Evolutionary conservation across 306 rosid species (phyloP).

Genomic region (Cyclanthera cordifolia): DNA sequence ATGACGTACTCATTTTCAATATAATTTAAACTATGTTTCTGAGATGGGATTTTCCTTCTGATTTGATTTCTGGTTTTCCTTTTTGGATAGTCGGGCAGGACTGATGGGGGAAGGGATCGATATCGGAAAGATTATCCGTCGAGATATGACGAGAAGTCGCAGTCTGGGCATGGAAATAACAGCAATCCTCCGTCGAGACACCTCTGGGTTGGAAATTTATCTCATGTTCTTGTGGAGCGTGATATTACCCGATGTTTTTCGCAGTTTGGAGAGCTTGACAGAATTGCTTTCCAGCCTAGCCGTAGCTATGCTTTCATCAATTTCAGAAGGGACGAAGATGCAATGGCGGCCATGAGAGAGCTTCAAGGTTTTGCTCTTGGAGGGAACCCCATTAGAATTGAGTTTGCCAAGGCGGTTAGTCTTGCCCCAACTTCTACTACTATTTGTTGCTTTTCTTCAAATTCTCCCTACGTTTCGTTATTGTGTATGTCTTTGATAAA

Average conservation of each 20-base stretch:
- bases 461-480: slow-evolving; percentile 18
- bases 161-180: slow-evolving; percentile 15
- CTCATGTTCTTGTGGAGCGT: slow-evolving; percentile 45
- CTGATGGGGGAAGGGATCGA: slow-evolving; percentile 29
- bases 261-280: slow-evolving; percentile 61
- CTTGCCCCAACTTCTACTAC: slow-evolving; percentile 40
- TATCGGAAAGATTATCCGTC: slow-evolving; percentile 23
- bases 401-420: slow-evolving; percentile 99
- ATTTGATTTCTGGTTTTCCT: neutral
- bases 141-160: slow-evolving; percentile 22
- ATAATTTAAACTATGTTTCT: neutral
- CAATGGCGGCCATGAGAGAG: slow-evolving; percentile 56
- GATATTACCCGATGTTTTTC: slow-evolving; percentile 58
- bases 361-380: slow-evolving; percentile 65
- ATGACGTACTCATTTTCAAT: neutral
- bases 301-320: slow-evolving; percentile 82
- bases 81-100: slow-evolving; percentile 19
- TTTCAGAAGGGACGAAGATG: slow-evolving; percentile 65
- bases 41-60: neutral
- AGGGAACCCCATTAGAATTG: slow-evolving; percentile 77
- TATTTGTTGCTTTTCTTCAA: slow-evolving; percentile 33
- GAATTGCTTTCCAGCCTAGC: slow-evolving; percentile 70
- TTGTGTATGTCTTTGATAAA: slow-evolving; percentile 13
- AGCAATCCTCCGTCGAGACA: slow-evolving; percentile 67
- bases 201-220: slow-evolving; percentile 81